Base-by-base conservation (phyloP, 129 eudicot species). In the Glebionis coronaria region DNA sequence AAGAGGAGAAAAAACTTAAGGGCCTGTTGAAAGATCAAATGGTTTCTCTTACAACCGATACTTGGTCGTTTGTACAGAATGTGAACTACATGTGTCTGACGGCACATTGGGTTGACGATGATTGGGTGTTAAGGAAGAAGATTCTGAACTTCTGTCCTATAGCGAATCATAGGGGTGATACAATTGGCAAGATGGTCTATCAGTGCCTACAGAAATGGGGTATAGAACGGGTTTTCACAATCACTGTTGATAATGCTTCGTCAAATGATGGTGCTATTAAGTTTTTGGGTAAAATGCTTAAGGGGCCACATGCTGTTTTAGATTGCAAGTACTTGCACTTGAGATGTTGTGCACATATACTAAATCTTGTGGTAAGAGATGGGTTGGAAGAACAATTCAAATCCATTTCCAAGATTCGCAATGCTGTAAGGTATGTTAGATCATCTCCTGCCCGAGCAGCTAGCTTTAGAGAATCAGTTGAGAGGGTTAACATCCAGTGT, bases 331-430 rank as follows among this genome's bases (percentile, higher is more conserved):
- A 5, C 3, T 9, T 55, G 3, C 63, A 27, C 28, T 12, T 57
- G 14, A 57, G 63, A 57, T 57, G 63, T 27, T 57, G 63, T 57
- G 60, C 63, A 8, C 63, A 57, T 25, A 57, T 57, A 4, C 10
- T 57, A 9, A 57, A 27, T 27, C 42, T 57, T 11, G 16, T 57
- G 27, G 63, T 57, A 14, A 23, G 42, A 57, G 63, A 57, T 3
- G 63, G 42, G 3, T 25, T 57, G 14, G 18, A 65, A 6, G 70
- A 67, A 31, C 60, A 51, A 14, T 18, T 49, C 31, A 8, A 28
- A 45, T 67, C 71, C n/a, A 67, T 51, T 27, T 4, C 28, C 1
- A 67, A 14, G 16, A 67, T 50, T 52, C 2, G 46, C 6, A 67
- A 51, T 67, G 61, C 49, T 1, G 31, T 67, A 1, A 28, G n/a